Percentiles rank a stretch among this genome's conserved stretches.
phyloP scores from a whole-genome alignment of 768 basidiomycete genomes.

The Asterophora lycoperdoides region DNA sequence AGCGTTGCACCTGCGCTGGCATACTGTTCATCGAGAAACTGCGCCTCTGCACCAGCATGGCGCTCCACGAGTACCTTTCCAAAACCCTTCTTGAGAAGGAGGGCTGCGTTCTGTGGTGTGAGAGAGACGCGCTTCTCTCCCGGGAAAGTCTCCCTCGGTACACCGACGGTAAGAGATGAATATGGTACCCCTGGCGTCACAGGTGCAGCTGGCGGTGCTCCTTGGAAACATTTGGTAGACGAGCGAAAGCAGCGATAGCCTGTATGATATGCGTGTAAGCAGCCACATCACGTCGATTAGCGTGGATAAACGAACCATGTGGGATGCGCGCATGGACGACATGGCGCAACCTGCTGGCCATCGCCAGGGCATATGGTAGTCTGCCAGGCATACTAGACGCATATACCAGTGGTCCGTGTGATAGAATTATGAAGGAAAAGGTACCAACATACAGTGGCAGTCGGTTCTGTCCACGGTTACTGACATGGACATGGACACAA shows the following conservation, averaged over 20 bases:
- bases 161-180: constrained; percentile 67
- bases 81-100: constrained; percentile 84
- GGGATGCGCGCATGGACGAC: constrained; percentile 12
- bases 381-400: constrained; percentile 28
- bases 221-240: constrained; percentile 24
- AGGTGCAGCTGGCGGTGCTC: constrained; percentile 24
- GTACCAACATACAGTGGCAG: constrained; percentile 9
- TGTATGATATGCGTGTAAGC: constrained; percentile 8
- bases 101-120: constrained; percentile 71
- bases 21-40: constrained; percentile 82
- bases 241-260: constrained; percentile 32
- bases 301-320: constrained; percentile 15
- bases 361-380: constrained; percentile 24
- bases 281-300: not conserved
- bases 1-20: constrained; percentile 73
- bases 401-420: constrained; percentile 7
- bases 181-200: constrained; percentile 50
- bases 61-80: constrained; percentile 66
- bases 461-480: too few species aligned
- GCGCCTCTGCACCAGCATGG: constrained; percentile 64
- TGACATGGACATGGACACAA: not conserved
- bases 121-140: constrained; percentile 78
- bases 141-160: constrained; percentile 72
- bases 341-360: constrained; percentile 22
- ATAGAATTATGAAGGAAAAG: not conserved